Conservation (phyloP, 345 rosid species). For the Linum lewisii region DNA sequence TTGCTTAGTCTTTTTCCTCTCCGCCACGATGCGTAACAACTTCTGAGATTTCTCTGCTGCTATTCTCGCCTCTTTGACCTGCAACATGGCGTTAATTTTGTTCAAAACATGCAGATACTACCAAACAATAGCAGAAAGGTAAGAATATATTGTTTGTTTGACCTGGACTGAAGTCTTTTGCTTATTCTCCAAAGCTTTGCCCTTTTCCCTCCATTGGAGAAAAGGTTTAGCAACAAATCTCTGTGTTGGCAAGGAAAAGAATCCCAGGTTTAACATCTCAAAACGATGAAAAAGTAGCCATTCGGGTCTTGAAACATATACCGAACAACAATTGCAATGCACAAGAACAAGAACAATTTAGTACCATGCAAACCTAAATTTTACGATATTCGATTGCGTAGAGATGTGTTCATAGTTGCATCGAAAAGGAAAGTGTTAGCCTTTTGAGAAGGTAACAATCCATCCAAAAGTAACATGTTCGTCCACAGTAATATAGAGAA, state of each 20-base stretch:
- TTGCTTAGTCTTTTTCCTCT: conserved; percentile 68
- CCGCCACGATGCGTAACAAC: conserved; percentile 66
- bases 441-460: background rate
- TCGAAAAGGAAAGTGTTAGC: no score
- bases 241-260: conserved; percentile 23
- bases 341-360: no score
- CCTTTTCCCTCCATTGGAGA: conserved; percentile 53
- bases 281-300: no score
- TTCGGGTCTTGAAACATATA: no score
- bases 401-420: no score
- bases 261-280: no score
- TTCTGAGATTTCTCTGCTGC: conserved; percentile 80
- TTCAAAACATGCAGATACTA: background rate
- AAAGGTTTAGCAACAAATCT: conserved; percentile 75
- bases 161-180: conserved; percentile 73
- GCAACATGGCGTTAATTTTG: conserved; percentile 1
- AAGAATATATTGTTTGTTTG: conserved; percentile 1
- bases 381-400: no score
- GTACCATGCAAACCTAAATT: no score
- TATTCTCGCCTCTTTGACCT: conserved; percentile 70
- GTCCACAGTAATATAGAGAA: background rate
- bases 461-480: background rate
- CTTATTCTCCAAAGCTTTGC: conserved; percentile 55
- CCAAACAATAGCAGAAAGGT: background rate
- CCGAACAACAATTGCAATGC: no score